These are phyloP conservation scores for Zea mays DNA, from an alignment of 176 grass and related monocot species.

Conservation along the genomic window DNA sequence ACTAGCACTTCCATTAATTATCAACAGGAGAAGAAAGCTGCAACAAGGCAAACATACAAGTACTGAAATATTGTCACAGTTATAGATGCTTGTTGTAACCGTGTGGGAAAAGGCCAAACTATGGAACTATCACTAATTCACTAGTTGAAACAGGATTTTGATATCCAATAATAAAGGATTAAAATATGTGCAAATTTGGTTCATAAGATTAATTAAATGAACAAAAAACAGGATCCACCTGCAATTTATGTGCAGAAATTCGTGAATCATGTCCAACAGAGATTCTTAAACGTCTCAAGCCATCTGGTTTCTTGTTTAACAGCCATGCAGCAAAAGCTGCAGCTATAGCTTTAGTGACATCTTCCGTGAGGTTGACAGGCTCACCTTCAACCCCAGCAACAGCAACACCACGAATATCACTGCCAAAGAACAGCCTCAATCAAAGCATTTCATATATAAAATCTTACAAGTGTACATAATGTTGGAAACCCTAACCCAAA, in stretches of 20 bases:
- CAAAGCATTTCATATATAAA: slow-evolving; percentile 14
- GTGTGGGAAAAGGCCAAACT: not conserved
- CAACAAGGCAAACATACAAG: not conserved
- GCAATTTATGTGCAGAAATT: slow-evolving; percentile 90
- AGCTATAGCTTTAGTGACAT: slow-evolving; percentile 81
- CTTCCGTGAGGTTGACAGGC: slow-evolving; percentile 73
- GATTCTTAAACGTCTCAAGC: slow-evolving; percentile 73
- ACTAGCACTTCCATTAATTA: not conserved
- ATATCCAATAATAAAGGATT: slow-evolving; percentile 10
- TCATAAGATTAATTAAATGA: slow-evolving; percentile 17
- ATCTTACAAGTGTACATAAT: not conserved
- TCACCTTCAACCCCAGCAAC: slow-evolving; percentile 86
- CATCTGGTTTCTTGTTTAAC: slow-evolving; percentile 72
- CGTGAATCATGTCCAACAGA: slow-evolving; percentile 91
- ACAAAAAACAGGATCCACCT: slow-evolving; percentile 50
- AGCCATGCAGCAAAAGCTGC: slow-evolving; percentile 84
- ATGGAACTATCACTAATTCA: not conserved
- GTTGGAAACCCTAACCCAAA: too few relatives aligned
- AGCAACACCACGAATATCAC: slow-evolving; percentile 98
- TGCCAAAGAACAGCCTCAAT: slow-evolving; percentile 36
- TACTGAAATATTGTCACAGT: slow-evolving; percentile 1
- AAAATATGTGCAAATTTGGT: not conserved
- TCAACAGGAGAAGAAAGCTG: not conserved
- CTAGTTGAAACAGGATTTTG: not conserved
- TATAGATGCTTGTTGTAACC: not conserved